A percentile compares a stretch with the other conserved stretches of the same genome.
These are phyloP conservation scores for Bathelium albidoporum DNA, from an alignment of 495 filamentous ascomycete species.

Conservation along the genomic window DNA sequence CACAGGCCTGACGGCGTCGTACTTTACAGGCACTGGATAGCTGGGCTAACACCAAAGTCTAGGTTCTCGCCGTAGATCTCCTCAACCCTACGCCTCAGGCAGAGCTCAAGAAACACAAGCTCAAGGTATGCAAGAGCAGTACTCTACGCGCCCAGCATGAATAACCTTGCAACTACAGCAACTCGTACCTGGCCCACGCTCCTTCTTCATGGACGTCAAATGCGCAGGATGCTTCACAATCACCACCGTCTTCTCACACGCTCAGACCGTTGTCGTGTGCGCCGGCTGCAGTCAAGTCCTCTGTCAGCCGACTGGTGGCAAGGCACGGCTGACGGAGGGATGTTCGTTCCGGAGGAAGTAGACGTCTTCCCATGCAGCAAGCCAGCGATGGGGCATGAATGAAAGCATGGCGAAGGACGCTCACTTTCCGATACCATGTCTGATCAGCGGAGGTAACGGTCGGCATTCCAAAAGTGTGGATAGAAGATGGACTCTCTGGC, in stretches of 20 bases:
- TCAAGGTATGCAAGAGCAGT: conserved; percentile 62
- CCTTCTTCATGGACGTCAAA: conserved; percentile 99
- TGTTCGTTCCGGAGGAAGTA: conserved; percentile 99
- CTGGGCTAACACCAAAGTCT: conserved; percentile 3
- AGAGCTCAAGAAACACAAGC: conserved; percentile 98
- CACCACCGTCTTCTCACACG: conserved; percentile 99
- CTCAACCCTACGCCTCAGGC: conserved; percentile 93
- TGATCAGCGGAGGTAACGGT: background rate
- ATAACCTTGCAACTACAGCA: conserved; percentile 41
- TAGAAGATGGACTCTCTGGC: conserved; percentile 60
- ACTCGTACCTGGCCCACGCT: conserved; percentile 88
- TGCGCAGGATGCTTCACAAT: conserved; percentile 99
- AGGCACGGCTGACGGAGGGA: conserved; percentile 93
- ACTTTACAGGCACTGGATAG: background rate
- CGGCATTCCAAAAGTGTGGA: conserved; percentile 37
- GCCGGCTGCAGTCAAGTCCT: conserved; percentile 93
- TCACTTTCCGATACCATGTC: background rate
- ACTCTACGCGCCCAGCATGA: background rate
- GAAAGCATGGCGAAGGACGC: background rate
- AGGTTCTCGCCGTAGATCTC: conserved; percentile 99
- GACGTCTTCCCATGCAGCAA: conserved; percentile 24
- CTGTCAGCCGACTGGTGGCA: conserved; percentile 97
- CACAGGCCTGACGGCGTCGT: background rate
- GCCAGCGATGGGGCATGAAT: background rate
- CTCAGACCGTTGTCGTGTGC: conserved; percentile 99